Conservation (phyloP, 75 land plant genomes). For the Selaginella moellendorffii region DNA sequence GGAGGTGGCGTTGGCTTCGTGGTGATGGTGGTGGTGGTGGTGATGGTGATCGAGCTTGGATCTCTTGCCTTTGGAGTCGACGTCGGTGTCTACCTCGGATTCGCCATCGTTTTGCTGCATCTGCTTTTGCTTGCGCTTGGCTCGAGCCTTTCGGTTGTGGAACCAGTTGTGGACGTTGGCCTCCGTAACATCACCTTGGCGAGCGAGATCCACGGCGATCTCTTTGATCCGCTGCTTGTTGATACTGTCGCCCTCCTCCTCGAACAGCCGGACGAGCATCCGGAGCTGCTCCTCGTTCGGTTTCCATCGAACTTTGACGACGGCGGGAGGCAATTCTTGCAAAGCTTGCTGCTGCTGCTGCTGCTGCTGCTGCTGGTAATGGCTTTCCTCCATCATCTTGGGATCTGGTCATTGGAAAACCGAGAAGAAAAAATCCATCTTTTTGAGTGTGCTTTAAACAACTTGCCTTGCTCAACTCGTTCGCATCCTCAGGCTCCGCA, state of each 20-base stretch:
- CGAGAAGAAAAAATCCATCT: background rate
- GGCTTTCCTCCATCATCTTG: background rate
- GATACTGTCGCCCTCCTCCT: constrained; percentile 1
- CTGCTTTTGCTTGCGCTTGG: background rate
- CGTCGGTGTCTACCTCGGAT: background rate
- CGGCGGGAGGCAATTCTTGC: background rate
- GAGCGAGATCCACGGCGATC: background rate
- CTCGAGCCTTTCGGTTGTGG: constrained; percentile 1
- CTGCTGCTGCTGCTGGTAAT: background rate
- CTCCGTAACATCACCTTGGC: background rate
- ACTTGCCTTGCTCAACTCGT: background rate
- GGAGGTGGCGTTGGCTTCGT: too few relatives aligned
- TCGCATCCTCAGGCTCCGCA: background rate
- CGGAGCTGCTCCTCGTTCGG: constrained; percentile 8
- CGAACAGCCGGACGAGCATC: background rate
- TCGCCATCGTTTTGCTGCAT: background rate
- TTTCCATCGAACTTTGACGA: background rate
- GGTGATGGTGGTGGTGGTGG: too few relatives aligned
- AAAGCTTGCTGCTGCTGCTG: background rate
- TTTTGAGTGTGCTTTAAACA: background rate
- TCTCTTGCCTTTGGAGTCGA: background rate
- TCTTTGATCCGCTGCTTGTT: constrained; percentile 9
- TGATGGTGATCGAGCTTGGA: background rate
- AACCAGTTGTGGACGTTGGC: background rate
- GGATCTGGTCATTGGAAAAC: background rate